A percentile compares a stretch with the other conserved stretches of the same genome.
These are phyloP conservation scores for Steccherinum ochraceum DNA, from an alignment of 768 basidiomycete species.

Conservation along the genomic window DNA sequence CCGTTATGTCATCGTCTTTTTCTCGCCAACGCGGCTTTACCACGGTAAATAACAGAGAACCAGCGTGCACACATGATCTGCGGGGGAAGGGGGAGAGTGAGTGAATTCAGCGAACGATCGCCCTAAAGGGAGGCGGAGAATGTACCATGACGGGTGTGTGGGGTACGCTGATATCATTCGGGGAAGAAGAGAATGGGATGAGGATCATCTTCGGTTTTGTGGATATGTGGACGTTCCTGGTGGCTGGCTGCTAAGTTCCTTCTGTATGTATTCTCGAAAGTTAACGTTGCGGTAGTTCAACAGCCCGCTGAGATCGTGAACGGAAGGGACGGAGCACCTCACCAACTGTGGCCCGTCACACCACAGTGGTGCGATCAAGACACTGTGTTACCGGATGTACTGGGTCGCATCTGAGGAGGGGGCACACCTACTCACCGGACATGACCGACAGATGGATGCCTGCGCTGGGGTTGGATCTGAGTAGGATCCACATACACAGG, in stretches of 20 bases:
- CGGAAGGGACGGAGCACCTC: too few species aligned
- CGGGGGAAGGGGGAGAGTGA: not conserved
- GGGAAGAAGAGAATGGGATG: not conserved
- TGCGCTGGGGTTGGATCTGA: too few species aligned
- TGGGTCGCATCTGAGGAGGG: too few species aligned
- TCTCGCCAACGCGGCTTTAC: conserved; percentile 3
- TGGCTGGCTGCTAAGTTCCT: not conserved
- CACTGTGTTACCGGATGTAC: too few species aligned
- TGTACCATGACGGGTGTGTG: not conserved
- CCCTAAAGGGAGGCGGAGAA: not conserved
- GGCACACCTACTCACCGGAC: too few species aligned
- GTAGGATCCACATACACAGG: too few species aligned
- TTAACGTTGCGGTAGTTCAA: too few species aligned
- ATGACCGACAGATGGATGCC: too few species aligned
- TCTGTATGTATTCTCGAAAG: too few species aligned
- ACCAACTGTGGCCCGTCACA: too few species aligned
- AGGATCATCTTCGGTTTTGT: not conserved
- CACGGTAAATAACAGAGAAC: conserved; percentile 12
- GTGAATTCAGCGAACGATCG: not conserved
- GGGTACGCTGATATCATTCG: not conserved
- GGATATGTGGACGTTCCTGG: not conserved
- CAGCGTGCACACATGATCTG: not conserved
- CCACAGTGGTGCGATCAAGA: too few species aligned
- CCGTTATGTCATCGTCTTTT: not conserved
- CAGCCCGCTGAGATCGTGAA: too few species aligned